Evolutionary conservation across 2,329 filamentous ascomycete genomes (phyloP).

Genomic region (Cordyceps militaris): DNA sequence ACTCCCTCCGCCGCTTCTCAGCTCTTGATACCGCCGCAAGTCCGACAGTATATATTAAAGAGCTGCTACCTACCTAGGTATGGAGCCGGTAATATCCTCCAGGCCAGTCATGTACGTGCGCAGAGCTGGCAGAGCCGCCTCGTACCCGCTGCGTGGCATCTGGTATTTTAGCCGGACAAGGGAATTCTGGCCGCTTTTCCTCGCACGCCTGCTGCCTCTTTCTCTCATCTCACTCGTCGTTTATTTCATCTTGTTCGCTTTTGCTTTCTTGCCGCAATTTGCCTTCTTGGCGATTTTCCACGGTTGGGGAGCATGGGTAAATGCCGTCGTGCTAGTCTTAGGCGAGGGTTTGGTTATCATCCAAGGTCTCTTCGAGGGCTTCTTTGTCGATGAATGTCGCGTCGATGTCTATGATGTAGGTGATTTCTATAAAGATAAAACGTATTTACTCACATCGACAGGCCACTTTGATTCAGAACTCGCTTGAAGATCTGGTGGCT

Average conservation of each 20-base stretch:
- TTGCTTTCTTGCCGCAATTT: conserved; percentile 82
- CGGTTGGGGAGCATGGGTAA: conserved; percentile 80
- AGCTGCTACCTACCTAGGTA: too few species aligned
- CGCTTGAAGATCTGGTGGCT: conserved; percentile 60
- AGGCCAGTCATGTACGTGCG: conserved; percentile 35
- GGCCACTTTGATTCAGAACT: conserved; percentile 68
- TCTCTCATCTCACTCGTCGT: conserved; percentile 76
- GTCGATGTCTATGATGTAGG: conserved; percentile 80
- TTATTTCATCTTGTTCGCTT: conserved; percentile 78
- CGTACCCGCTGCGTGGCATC: conserved; percentile 63
- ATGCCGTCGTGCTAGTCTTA: conserved; percentile 79
- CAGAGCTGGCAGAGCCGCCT: conserved; percentile 39
- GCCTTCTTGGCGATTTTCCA: conserved; percentile 88
- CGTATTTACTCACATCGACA: conserved; percentile 22
- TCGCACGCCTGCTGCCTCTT: conserved; percentile 70
- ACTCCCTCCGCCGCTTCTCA: not conserved
- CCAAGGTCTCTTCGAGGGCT: conserved; percentile 64
- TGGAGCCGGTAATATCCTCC: conserved; percentile 8
- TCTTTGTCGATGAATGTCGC: conserved; percentile 71
- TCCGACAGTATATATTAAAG: not conserved
- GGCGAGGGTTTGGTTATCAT: conserved; percentile 71
- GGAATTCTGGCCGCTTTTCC: conserved; percentile 76
- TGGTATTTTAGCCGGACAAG: conserved; percentile 72
- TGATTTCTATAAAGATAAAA: conserved; percentile 13
- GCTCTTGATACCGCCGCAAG: not conserved